Evolutionary conservation across 164 flowering plant species (phyloP).

Genomic region (Vitis rotundifolia): DNA sequence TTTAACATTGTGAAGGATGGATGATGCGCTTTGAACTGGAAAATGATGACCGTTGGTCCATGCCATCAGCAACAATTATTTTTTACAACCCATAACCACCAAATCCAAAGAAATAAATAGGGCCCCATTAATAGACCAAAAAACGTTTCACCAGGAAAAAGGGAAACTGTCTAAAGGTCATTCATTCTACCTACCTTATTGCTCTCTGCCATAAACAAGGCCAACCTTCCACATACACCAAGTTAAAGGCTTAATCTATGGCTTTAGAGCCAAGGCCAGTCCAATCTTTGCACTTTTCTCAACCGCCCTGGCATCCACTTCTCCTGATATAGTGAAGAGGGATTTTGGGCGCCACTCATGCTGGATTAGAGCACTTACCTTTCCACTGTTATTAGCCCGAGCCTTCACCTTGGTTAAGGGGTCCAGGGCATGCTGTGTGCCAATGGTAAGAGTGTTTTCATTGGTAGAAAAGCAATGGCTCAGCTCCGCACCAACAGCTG

Average conservation of each 20-base stretch:
- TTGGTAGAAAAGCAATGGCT: conserved; percentile 61
- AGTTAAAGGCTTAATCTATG: conserved; percentile 20
- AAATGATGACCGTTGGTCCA: conserved; percentile 6
- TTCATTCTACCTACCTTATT: conserved; percentile 25
- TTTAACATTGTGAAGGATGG: neutral
- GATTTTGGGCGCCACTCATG: conserved; percentile 88
- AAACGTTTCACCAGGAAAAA: neutral
- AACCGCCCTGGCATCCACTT: conserved; percentile 75
- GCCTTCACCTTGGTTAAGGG: conserved; percentile 73
- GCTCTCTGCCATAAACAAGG: conserved; percentile 16
- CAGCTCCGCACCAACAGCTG: conserved; percentile 87
- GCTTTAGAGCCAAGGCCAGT: conserved; percentile 73
- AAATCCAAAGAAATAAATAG: conserved; percentile 12
- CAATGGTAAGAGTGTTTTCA: conserved; percentile 75
- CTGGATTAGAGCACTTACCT: conserved; percentile 76
- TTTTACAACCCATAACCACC: conserved; percentile 29
- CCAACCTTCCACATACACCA: neutral
- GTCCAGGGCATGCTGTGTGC: conserved; percentile 74
- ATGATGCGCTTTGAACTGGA: neutral
- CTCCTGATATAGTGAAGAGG: conserved; percentile 73
- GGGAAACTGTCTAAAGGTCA: neutral
- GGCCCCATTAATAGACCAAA: conserved; percentile 5
- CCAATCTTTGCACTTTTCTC: conserved; percentile 86
- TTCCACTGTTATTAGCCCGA: conserved; percentile 70
- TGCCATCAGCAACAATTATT: conserved; percentile 27